Evolutionary conservation across 2,329 filamentous ascomycete genomes (phyloP), one percentile per base, ranked within the genome.

Genomic region (Fusarium papillatum): DNA sequence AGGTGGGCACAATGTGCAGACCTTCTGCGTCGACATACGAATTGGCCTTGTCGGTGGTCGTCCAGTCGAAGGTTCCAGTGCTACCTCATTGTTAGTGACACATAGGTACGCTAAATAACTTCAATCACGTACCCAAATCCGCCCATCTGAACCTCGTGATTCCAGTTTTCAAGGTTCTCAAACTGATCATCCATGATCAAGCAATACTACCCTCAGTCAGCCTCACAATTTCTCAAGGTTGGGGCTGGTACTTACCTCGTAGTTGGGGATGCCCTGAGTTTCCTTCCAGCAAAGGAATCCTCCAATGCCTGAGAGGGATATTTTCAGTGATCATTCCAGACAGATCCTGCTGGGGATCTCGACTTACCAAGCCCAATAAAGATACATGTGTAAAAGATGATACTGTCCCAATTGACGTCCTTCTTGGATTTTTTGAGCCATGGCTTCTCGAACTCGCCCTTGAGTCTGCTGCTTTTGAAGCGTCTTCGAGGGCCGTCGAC

Each of bases 1-100:
- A 78, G 1, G 88, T 89, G 16, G 88, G 88, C 14, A 88, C 85
- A 43, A 90, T 89, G 76, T 88, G 87, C 31, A 90, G 83, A 10
- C 87, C 87, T 50, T 87, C 82, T 1, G 76, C 80, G 71, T 88
- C 86, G 36, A 85, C 82, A 76, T 85, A 89, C 34, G 85, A 82
- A 75, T 90, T 90, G 67, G 79, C 78, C 1, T 81, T 71, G 73
- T 88, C 87, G 9, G 79, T 81, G 4, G 88, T 89, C 0, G 88
- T 89, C 88, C 87, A 88, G 81, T 90, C 88, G 78, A 90, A 90
- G 36, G 86, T 82, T 10, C 86, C 86, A 13, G 66, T 79, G 8
- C 77, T 79, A 24, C 13, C 8, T 6, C 14, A 22, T 2, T 59
- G 34, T 78, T 17, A 78, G 68, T 46, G 1, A 7, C 7, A 13